phyloP scores from a whole-genome alignment of 768 basidiomycete species.

The Calocybe gangraenosa region DNA sequence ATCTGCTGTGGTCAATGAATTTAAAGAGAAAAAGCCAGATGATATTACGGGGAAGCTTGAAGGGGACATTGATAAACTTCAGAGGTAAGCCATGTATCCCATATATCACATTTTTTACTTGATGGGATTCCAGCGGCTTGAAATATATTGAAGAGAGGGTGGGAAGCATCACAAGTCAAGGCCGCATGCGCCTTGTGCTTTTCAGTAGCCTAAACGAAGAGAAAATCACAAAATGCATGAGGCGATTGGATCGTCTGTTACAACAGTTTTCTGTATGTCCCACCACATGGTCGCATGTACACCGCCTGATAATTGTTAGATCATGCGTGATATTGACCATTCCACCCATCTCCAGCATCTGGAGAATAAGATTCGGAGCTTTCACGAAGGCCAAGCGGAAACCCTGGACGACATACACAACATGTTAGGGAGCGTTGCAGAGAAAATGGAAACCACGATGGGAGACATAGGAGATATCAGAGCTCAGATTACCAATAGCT shows the following conservation, averaged over 20 bases:
- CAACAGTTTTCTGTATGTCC: constrained; percentile 6
- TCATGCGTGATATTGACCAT: constrained; percentile 2
- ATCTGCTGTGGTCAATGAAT: constrained; percentile 1
- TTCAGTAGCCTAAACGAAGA: constrained; percentile 1
- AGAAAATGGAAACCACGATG: no score
- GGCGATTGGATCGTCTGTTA: not conserved
- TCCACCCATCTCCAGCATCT: not conserved
- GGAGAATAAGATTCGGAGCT: not conserved
- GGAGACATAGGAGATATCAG: not conserved
- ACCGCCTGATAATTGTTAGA: not conserved
- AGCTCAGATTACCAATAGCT: not conserved
- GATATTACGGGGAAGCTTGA: not conserved
- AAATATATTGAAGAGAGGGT: constrained; percentile 3
- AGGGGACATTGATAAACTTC: constrained; percentile 1
- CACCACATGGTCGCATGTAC: no score
- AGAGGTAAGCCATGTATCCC: constrained; percentile 2
- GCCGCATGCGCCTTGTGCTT: constrained; percentile 1
- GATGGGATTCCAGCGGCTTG: constrained; percentile 1
- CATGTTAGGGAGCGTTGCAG: not conserved
- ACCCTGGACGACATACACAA: not conserved
- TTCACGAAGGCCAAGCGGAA: not conserved
- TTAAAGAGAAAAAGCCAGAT: constrained; percentile 7
- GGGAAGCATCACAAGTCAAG: not conserved
- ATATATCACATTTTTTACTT: not conserved
- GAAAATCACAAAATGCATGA: constrained; percentile 3